A percentile compares a stretch with the other conserved stretches of the same genome.
These are phyloP conservation scores for Syzygium syzygioides DNA, from an alignment of 441 rosid species.

Conservation along the genomic window DNA sequence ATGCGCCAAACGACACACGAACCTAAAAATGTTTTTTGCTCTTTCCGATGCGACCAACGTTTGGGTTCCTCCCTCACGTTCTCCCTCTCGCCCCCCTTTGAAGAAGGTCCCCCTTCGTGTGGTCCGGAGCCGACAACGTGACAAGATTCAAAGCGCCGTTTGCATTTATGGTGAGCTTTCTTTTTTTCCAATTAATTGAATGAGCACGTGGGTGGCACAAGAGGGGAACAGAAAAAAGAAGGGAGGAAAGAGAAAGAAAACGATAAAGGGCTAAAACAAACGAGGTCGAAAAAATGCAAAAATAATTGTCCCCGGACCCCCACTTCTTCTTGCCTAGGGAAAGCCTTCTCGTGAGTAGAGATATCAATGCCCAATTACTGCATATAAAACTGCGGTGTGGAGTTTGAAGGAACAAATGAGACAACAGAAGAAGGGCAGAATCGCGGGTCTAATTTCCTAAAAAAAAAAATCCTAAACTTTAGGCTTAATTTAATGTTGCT, in stretches of 20 bases:
- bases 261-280: not conserved
- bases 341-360: not conserved
- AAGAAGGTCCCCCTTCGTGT: not conserved
- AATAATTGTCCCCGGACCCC: not conserved
- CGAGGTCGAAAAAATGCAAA: not conserved
- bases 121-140: not conserved
- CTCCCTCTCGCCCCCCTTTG: not conserved
- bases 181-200: not conserved
- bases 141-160: not conserved
- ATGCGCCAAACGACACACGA: not conserved
- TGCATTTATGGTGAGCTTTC: not conserved
- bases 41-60: not conserved
- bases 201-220: not conserved
- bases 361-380: not conserved
- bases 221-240: fast-evolving
- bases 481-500: too few species aligned
- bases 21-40: not conserved
- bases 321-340: not conserved
- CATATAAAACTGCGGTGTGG: not conserved
- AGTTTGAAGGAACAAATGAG: not conserved
- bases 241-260: not conserved
- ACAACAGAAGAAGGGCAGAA: fast-evolving
- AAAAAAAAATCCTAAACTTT: too few species aligned
- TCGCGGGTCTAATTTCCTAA: not conserved
- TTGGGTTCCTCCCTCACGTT: not conserved